phyloP scores from a whole-genome alignment of 768 basidiomycete genomes.

The Suillus spraguei region DNA sequence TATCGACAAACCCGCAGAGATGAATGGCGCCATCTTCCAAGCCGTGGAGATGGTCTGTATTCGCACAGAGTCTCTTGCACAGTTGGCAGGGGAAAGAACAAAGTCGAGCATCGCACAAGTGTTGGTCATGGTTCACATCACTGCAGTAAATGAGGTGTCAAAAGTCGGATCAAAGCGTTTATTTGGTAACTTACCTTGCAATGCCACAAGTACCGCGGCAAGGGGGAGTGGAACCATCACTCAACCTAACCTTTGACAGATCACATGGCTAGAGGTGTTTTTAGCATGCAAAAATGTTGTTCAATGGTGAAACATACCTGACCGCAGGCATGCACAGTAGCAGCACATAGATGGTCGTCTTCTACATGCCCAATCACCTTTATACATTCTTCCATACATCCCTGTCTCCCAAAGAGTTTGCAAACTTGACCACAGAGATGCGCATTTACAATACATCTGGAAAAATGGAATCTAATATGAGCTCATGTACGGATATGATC shows the following conservation, averaged over 20 bases:
- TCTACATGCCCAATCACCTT: slow-evolving; percentile 57
- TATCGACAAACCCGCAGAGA: slow-evolving; percentile 53
- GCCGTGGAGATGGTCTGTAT: slow-evolving; percentile 54
- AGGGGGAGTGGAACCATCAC: slow-evolving; percentile 35
- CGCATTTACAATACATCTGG: slow-evolving; percentile 51
- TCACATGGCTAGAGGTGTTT: slow-evolving; percentile 41
- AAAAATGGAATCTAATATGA: not conserved
- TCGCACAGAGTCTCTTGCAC: slow-evolving; percentile 55
- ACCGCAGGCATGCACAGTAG: slow-evolving; percentile 56
- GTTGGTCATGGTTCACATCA: slow-evolving; percentile 44
- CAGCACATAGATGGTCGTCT: slow-evolving; percentile 55
- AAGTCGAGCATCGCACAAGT: slow-evolving; percentile 51
- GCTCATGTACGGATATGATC: not conserved
- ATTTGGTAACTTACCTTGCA: slow-evolving; percentile 37
- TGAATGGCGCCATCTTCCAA: slow-evolving; percentile 43
- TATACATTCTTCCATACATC: slow-evolving; percentile 55
- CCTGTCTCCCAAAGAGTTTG: slow-evolving; percentile 44
- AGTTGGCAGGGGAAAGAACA: slow-evolving; percentile 58
- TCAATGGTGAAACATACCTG: slow-evolving; percentile 34
- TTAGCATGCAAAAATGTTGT: not conserved
- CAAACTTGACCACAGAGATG: slow-evolving; percentile 61
- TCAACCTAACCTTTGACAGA: slow-evolving; percentile 32
- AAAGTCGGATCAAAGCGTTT: not conserved
- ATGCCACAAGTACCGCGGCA: slow-evolving; percentile 47
- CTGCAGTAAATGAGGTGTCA: slow-evolving; percentile 30